A percentile compares a stretch with the other conserved stretches of the same genome.
Evolutionary conservation across 2,329 filamentous ascomycete species (phyloP).

Genomic region (Trichocomaceae sp.): DNA sequence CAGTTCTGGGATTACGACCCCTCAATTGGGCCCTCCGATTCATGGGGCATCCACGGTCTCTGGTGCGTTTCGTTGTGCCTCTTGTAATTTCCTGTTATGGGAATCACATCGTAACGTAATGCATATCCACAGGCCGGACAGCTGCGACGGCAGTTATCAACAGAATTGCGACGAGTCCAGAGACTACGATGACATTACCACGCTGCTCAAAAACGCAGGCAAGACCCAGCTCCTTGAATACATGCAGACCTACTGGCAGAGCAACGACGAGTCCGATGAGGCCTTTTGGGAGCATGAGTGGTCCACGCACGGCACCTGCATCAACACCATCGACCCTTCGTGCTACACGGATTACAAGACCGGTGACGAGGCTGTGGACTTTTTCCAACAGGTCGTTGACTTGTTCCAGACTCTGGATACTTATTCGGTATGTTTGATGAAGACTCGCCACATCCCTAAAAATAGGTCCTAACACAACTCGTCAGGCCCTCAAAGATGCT

Average conservation of each 20-base stretch:
- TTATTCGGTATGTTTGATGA: conserved; percentile 37
- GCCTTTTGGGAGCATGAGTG: conserved; percentile 65
- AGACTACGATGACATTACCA: conserved; percentile 51
- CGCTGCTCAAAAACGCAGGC: conserved; percentile 47
- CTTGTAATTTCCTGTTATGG: neutral
- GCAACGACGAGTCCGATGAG: conserved; percentile 49
- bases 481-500: conserved; percentile 46
- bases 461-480: neutral
- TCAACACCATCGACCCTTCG: conserved; percentile 58
- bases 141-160: conserved; percentile 54
- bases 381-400: conserved; percentile 49
- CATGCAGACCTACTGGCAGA: conserved; percentile 58
- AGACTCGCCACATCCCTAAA: neutral
- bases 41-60: conserved; percentile 54
- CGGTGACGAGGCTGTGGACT: conserved; percentile 54
- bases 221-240: conserved; percentile 47
- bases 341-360: conserved; percentile 56
- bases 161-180: conserved; percentile 50
- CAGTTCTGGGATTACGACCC: conserved; percentile 57
- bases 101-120: neutral
- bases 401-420: conserved; percentile 52
- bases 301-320: conserved; percentile 66
- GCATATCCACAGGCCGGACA: conserved; percentile 35
- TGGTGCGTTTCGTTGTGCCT: conserved; percentile 35
- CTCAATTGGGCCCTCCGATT: conserved; percentile 47